Base-by-base conservation (phyloP, 2,329 filamentous ascomycete genomes). In the Aspergillus intermedius region DNA sequence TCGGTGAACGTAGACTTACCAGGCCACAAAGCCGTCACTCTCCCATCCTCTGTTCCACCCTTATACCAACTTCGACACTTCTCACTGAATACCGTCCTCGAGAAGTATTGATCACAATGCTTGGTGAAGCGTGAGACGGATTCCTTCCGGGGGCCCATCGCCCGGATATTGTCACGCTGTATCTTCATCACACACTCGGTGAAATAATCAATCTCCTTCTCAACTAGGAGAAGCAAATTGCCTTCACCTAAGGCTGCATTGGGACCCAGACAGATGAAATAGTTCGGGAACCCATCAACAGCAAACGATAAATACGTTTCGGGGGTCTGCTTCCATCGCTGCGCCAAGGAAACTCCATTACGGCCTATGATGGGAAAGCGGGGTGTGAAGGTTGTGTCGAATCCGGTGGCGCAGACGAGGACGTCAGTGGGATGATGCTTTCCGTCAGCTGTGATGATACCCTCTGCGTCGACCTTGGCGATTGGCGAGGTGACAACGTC, bases 401-500 rank as follows among this genome's bases (percentile, higher is more conserved):
- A 70, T 0, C 67, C 67, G 2, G 68, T 71, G 7, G 68, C 68
- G 46, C 68, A 71, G 25, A 67, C 60, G 7, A 70, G 53, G n/a
- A 65, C 57, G 40, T 71, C 66, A 4, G 63, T 57, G 4, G 60
- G 53, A 44, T 63, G 57, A 45, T 67, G 64, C 15, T 55, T 58
- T 4, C 67, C 66, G 39, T 70, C 67, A 3, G 57, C 61, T 0
- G 63, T 66, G 19, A 65, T 50, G 15, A 72, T 65, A 4, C 66
- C 65, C 1, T 55, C 55, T 19, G 56, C 54, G 22, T 63, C 59
- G 12, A 69, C 54, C 10, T 55, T 71, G 17, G 69, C 70, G 55
- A 86, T 86, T 1, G 67, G 71, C 0, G 73, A 76, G 13, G 70
- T 73, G 57, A 85, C 79, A 51, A 81, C 77, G 3, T 77, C 73